A percentile compares a stretch with the other conserved stretches of the same genome.
Evolutionary conservation across 257 asterid species (phyloP).

Genomic region (Hygrophila difformis): DNA sequence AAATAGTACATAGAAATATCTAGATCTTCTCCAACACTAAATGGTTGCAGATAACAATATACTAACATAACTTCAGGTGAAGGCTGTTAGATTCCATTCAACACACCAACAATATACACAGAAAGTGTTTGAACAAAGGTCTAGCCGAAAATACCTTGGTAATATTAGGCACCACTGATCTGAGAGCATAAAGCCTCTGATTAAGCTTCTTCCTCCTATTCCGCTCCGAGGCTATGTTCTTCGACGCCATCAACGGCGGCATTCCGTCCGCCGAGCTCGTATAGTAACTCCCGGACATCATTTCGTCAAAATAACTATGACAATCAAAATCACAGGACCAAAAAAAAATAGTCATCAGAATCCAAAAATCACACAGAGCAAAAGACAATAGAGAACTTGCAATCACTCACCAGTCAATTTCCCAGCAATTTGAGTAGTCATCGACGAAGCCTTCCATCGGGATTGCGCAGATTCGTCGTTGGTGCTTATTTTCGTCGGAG

Average conservation of each 20-base stretch:
- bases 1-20: no score
- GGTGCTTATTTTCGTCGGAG: no score
- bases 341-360: no score
- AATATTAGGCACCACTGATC: conserved; percentile 56
- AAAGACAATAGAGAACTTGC: no score
- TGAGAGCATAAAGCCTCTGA: conserved; percentile 43
- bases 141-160: conserved; percentile 37
- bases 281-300: conserved; percentile 32
- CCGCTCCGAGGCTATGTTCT: conserved; percentile 48
- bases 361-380: no score
- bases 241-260: no score
- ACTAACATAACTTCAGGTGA: no score
- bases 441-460: conserved; percentile 40
- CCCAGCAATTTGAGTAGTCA: conserved; percentile 44
- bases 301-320: conserved; percentile 35
- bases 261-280: conserved; percentile 47
- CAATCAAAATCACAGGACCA: neutral
- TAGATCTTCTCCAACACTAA: no score
- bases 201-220: conserved; percentile 56
- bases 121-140: no score
- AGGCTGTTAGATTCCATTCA: no score
- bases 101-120: no score
- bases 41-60: no score
- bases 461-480: neutral
- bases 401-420: conserved; percentile 33